phyloP scores from a whole-genome alignment of 108 stramenopile species.

The Chaetoceros muelleri region DNA sequence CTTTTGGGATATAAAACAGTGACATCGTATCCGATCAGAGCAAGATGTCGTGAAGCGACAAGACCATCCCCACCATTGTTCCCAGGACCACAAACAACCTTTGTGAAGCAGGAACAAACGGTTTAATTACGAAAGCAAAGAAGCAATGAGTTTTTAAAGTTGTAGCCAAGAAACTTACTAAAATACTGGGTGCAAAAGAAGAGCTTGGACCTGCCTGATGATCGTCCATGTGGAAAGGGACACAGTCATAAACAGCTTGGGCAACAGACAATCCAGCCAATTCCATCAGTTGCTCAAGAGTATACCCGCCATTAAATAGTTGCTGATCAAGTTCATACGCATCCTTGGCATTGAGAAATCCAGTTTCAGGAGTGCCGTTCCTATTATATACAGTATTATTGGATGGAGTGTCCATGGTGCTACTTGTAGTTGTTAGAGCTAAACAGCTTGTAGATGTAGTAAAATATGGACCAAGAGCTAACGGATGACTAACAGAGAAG shows the following conservation, averaged over 20 bases:
- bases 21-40: conserved; percentile 80
- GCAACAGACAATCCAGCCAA: conserved; percentile 93
- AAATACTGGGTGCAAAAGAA: too few species aligned
- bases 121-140: not conserved
- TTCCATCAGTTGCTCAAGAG: conserved; percentile 98
- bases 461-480: too few species aligned
- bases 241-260: conserved; percentile 68
- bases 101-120: not conserved
- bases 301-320: conserved; percentile 93
- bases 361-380: too few species aligned
- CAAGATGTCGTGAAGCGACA: conserved; percentile 93
- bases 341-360: conserved; percentile 64
- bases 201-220: not conserved
- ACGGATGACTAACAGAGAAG: too few species aligned
- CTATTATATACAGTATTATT: too few species aligned
- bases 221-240: conserved; percentile 3
- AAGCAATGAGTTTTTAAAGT: not conserved
- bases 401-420: too few species aligned
- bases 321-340: conserved; percentile 86
- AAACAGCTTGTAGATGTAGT: too few species aligned
- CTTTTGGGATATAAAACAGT: conserved; percentile 87
- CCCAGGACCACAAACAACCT: conserved; percentile 86
- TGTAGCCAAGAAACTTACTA: not conserved
- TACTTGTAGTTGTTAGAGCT: too few species aligned
- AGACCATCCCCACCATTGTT: conserved; percentile 99